Base-by-base conservation (phyloP, 1,284 basidiomycete species). In the Cryptococcus amylolentus region DNA sequence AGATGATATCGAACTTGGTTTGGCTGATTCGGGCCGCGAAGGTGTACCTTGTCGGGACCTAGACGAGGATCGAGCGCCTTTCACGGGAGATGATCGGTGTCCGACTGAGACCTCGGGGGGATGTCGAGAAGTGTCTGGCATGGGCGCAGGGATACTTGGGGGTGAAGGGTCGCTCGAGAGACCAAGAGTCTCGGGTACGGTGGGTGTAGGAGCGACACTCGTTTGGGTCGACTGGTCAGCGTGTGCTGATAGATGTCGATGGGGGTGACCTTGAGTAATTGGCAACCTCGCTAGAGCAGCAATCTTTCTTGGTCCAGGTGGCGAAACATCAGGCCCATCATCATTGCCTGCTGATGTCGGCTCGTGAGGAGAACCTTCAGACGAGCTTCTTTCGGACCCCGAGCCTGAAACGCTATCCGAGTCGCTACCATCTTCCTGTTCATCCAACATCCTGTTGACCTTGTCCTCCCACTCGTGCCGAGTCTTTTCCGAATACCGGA, bases 401-500 rank as follows among this genome's bases (percentile, higher is more conserved):
- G 73, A 75, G 26, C 71, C 73, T 18, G 67, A 67, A 13, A 72
- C 70, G 12, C 71, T 71, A 9, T 45, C 58, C 44, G 66, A 69
- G 6, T 78, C 80, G 44, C 67, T 71, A n/a, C 79, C 80, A 7
- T 85, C 85, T 4, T 84, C 83, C 42, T 83, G 79, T 31, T 82
- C 82, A 2, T 82, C 84, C 42, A 97, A 76, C 45, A 83, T 77
- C 50, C 78, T 74, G 52, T 81, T 88, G 28, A 97, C 88, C 66
- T 86, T 86, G 72, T 90, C 89, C 73, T 98, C 89, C 93, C 95
- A 98, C 76, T 98, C 96, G 67, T 89, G 88, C 76, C 96, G 87
- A 27, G 97, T 90, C 78, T 96, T 96, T 79, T 98, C 96, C 38
- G 92, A 88, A 76, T 98, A 98, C 58, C 91, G 83, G 64, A 99